Evolutionary conservation across 2,329 filamentous ascomycete species (phyloP).

Genomic region (Diaporthe sp.): DNA sequence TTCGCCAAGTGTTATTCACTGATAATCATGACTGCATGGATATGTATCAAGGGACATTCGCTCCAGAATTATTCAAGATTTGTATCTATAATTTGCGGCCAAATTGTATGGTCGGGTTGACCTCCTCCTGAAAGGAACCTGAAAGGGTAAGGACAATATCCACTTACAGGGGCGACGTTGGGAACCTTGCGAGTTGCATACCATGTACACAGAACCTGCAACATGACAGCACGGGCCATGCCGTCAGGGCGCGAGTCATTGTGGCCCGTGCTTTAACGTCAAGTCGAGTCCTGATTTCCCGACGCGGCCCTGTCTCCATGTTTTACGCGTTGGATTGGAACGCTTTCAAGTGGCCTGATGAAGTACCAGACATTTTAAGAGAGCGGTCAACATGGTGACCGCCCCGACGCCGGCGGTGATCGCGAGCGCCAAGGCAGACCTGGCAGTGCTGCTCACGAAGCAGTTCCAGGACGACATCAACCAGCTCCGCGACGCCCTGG

Average conservation of each 20-base stretch:
- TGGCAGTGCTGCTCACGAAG: constrained; percentile 37
- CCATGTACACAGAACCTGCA: too few species aligned
- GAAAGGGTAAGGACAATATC: too few species aligned
- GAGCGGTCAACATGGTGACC: not conserved
- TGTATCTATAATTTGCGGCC: too few species aligned
- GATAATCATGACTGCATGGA: too few species aligned
- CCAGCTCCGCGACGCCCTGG: constrained; percentile 38
- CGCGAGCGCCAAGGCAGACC: constrained; percentile 39
- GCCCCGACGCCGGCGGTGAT: not conserved
- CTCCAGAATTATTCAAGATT: too few species aligned
- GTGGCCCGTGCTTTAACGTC: constrained; percentile 19
- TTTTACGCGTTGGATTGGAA: not conserved
- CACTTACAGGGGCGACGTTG: too few species aligned
- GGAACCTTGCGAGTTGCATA: too few species aligned
- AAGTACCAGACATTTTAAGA: not conserved
- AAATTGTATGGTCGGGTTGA: too few species aligned
- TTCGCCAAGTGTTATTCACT: too few species aligned
- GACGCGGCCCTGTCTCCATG: not conserved
- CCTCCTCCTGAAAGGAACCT: too few species aligned
- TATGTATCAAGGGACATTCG: too few species aligned
- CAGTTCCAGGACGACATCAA: constrained; percentile 41
- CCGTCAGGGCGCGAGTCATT: not conserved
- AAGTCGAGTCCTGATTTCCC: not conserved
- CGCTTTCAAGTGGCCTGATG: not conserved
- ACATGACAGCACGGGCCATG: not conserved